phyloP scores from a whole-genome alignment of 148 eudicot genomes.

The Persicaria tinctoria region DNA sequence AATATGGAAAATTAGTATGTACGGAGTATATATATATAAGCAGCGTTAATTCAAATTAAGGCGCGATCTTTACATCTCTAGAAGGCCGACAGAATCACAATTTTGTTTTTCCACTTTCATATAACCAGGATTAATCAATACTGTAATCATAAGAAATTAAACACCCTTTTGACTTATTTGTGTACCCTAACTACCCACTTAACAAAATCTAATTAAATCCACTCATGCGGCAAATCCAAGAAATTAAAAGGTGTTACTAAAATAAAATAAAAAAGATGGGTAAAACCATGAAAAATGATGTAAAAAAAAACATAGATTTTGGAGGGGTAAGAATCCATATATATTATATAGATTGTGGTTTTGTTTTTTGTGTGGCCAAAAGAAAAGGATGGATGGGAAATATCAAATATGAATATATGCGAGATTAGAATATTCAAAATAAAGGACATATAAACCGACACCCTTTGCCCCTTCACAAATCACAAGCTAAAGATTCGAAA shows the following conservation, averaged over 20 bases:
- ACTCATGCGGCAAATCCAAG: background rate
- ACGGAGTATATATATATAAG: too few relatives aligned
- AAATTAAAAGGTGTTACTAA: background rate
- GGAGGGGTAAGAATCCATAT: background rate
- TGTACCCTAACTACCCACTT: background rate
- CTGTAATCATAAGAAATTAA: background rate
- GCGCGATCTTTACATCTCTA: too few relatives aligned
- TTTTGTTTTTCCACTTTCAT: background rate
- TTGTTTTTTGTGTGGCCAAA: background rate
- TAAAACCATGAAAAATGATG: too few relatives aligned
- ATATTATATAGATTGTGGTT: background rate
- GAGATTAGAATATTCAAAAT: background rate
- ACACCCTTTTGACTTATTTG: background rate
- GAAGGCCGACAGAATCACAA: too few relatives aligned
- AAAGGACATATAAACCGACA: slow-evolving; percentile 7
- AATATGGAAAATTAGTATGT: too few relatives aligned
- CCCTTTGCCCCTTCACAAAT: too few relatives aligned
- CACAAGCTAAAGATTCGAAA: background rate
- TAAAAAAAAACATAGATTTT: background rate
- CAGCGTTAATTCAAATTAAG: too few relatives aligned
- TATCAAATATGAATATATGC: background rate
- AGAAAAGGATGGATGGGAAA: slow-evolving; percentile 1
- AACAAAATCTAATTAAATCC: background rate
- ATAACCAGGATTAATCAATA: background rate
- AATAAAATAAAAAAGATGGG: too few relatives aligned